Conservation (phyloP, 306 rosid species). For the Quercus gilva region DNA sequence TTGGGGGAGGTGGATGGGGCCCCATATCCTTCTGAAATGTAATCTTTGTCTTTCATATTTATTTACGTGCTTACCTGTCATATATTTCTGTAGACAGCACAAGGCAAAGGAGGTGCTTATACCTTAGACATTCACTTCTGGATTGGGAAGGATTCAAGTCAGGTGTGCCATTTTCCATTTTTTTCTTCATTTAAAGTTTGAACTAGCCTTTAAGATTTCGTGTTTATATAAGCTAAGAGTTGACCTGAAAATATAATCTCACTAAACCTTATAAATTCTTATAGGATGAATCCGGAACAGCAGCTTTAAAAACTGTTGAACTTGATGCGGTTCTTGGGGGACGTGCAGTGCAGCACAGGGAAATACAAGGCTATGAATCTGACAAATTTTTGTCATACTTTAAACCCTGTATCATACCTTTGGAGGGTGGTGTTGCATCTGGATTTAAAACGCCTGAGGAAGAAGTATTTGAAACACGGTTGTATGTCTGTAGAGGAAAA, state of each 20-base stretch:
- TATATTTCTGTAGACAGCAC: slow-evolving; percentile 67
- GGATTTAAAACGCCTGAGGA: slow-evolving; percentile 81
- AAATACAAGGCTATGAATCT: slow-evolving; percentile 94
- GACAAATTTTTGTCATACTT: slow-evolving; percentile 97
- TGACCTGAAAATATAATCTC: slow-evolving; percentile 4
- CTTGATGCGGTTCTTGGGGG: slow-evolving; percentile 93
- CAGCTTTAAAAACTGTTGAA: slow-evolving; percentile 93
- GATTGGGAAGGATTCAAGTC: slow-evolving; percentile 99
- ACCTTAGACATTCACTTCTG: slow-evolving; percentile 91
- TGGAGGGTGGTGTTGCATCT: slow-evolving; percentile 90
- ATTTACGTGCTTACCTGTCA: neutral
- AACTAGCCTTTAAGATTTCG: neutral
- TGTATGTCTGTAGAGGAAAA: slow-evolving; percentile 92
- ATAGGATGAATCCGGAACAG: slow-evolving; percentile 98
- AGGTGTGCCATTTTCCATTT: slow-evolving; percentile 49
- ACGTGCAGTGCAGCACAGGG: slow-evolving; percentile 96
- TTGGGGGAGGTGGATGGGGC: no score
- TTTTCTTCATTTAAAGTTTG: slow-evolving; percentile 14
- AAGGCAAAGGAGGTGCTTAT: slow-evolving; percentile 86
- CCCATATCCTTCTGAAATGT: neutral
- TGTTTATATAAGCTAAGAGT: slow-evolving; percentile 1
- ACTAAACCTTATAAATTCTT: slow-evolving; percentile 20
- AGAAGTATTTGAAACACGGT: slow-evolving; percentile 80
- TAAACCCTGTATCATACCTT: slow-evolving; percentile 94
- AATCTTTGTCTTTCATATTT: neutral